These are phyloP conservation scores for Alliaria petiolata DNA, from an alignment of 345 rosid genomes.

Conservation along the genomic window DNA sequence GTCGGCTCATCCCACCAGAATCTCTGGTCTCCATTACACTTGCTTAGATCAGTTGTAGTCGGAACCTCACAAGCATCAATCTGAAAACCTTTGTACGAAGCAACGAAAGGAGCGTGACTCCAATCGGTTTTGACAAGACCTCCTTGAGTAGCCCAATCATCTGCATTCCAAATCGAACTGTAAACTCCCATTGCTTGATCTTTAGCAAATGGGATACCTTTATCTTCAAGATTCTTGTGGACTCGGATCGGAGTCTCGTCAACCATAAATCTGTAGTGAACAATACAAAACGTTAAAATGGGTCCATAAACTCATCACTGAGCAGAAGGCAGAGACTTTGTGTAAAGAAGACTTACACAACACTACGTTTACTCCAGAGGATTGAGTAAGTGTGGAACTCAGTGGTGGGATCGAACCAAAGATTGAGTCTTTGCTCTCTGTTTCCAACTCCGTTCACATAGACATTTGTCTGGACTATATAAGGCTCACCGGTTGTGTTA, in stretches of 20 bases:
- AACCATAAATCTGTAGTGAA: conserved; percentile 60
- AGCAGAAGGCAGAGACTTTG: neutral
- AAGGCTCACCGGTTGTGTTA: conserved; percentile 89
- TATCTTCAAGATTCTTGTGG: conserved; percentile 81
- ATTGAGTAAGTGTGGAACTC: conserved; percentile 84
- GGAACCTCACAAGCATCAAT: conserved; percentile 83
- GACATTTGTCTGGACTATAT: conserved; percentile 80
- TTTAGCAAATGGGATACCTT: conserved; percentile 85
- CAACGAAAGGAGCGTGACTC: conserved; percentile 90
- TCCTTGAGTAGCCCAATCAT: conserved; percentile 99
- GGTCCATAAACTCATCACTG: neutral
- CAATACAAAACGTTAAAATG: neutral
- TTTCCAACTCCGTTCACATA: conserved; percentile 93
- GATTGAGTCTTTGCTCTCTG: conserved; percentile 83
- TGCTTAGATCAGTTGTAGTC: conserved; percentile 41
- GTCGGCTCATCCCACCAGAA: conserved; percentile 97
- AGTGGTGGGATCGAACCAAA: conserved; percentile 97
- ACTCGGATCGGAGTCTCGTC: conserved; percentile 81
- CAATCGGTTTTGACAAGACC: conserved; percentile 94
- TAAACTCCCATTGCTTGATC: conserved; percentile 96
- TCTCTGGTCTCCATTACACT: conserved; percentile 50
- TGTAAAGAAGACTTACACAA: conserved; percentile 54
- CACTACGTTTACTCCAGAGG: conserved; percentile 82
- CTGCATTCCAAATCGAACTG: conserved; percentile 99
- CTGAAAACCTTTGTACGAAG: conserved; percentile 75